These are phyloP conservation scores for Fusarium sacchari DNA, from an alignment of 2,329 filamentous ascomycete species.

Conservation along the genomic window DNA sequence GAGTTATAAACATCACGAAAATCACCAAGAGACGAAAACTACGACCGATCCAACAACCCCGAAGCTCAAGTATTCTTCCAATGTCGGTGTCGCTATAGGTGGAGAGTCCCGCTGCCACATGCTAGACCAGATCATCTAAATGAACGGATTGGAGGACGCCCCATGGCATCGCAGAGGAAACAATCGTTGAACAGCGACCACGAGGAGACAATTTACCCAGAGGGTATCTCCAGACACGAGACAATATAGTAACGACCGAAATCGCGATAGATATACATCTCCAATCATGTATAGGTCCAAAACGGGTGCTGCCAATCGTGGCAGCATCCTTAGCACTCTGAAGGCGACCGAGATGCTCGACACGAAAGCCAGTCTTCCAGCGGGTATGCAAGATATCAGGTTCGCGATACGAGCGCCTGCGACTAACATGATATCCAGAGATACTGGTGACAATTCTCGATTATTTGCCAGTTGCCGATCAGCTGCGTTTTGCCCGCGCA, in stretches of 20 bases:
- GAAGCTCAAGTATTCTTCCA: constrained; percentile 1
- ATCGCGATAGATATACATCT: constrained; percentile 5
- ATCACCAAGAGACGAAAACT: background rate
- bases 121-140: constrained; percentile 25
- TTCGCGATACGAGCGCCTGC: background rate
- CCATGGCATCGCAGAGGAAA: constrained; percentile 22
- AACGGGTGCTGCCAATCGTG: constrained; percentile 52
- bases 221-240: background rate
- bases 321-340: constrained; percentile 77
- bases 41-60: background rate
- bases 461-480: constrained; percentile 85
- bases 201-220: background rate
- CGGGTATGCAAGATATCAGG: constrained; percentile 64
- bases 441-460: constrained; percentile 89
- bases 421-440: constrained; percentile 61
- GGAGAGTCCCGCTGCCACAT: constrained; percentile 33
- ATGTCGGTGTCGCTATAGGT: constrained; percentile 27
- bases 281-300: constrained; percentile 56
- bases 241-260: background rate
- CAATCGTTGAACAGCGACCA: constrained; percentile 16
- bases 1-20: background rate
- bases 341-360: constrained; percentile 84
- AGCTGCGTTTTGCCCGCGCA: constrained; percentile 84
- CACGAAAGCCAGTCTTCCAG: constrained; percentile 81
- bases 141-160: constrained; percentile 27